These are phyloP conservation scores for Euphorbia schlechtendalii DNA, from an alignment of 441 rosid species.

Conservation along the genomic window DNA sequence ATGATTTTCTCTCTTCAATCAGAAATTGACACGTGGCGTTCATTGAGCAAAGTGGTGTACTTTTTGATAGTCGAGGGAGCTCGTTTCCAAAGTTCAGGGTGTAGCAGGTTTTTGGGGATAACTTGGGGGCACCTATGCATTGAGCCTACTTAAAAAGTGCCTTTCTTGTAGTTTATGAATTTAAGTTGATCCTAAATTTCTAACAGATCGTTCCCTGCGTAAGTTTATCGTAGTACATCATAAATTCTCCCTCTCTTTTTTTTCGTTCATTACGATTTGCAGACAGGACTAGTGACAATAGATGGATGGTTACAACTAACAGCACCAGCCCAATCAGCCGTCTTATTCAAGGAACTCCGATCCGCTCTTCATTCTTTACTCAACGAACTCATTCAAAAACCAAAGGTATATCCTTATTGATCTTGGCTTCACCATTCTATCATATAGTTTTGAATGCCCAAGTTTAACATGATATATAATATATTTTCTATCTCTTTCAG, in stretches of 20 bases:
- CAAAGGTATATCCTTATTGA: slow-evolving; percentile 41
- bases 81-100: no score
- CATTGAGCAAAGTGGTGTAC: no score
- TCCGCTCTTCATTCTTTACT: slow-evolving; percentile 64
- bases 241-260: not conserved
- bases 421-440: not conserved
- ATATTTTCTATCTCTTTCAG: slow-evolving; percentile 26
- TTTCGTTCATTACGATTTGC: slow-evolving; percentile 11
- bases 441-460: not conserved
- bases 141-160: no score
- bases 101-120: no score
- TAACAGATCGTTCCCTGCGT: not conserved
- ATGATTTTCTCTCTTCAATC: no score
- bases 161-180: not conserved
- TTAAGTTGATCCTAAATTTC: not conserved
- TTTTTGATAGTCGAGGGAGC: no score
- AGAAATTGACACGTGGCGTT: no score
- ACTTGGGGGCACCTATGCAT: no score
- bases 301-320: slow-evolving; percentile 87
- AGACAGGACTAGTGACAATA: slow-evolving; percentile 61
- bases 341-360: slow-evolving; percentile 80
- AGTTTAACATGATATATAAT: not conserved
- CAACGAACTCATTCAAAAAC: slow-evolving; percentile 65
- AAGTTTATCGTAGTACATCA: not conserved
- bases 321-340: slow-evolving; percentile 92